Conservation (phyloP, 192 early-diverging fungal species). For the Backusella sp. region DNA sequence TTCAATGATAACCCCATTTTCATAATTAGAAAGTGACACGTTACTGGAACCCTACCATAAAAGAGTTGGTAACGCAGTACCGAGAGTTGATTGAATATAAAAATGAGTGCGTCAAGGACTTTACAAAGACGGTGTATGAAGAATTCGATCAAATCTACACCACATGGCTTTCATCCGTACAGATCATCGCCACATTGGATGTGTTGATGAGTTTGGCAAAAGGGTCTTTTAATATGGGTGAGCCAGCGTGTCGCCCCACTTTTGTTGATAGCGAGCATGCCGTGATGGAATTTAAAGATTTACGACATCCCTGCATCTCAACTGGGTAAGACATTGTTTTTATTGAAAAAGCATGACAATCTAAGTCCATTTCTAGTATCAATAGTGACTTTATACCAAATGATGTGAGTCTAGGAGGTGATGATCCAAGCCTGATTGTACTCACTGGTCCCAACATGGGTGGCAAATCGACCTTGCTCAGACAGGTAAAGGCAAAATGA, state of each 20-base stretch:
- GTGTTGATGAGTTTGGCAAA: constrained; percentile 75
- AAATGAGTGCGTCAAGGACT: constrained; percentile 70
- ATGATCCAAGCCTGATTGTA: constrained; percentile 72
- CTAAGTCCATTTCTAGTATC: background rate
- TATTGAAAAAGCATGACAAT: background rate
- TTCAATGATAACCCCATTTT: background rate
- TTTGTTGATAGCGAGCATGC: constrained; percentile 69
- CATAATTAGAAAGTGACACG: constrained; percentile 65
- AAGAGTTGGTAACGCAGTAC: constrained; percentile 63
- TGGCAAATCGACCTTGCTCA: constrained; percentile 95
- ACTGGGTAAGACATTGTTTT: constrained; percentile 43
- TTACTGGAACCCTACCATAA: constrained; percentile 77
- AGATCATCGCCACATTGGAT: constrained; percentile 83
- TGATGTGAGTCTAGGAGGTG: constrained; percentile 79
- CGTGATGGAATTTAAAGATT: constrained; percentile 78
- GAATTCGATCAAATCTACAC: constrained; percentile 83
- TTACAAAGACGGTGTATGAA: constrained; percentile 72
- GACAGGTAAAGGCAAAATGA: too few relatives aligned
- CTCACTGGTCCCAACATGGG: constrained; percentile 99
- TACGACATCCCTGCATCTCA: constrained; percentile 92
- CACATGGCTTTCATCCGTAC: constrained; percentile 67
- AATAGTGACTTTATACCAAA: constrained; percentile 91
- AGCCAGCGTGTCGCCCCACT: constrained; percentile 82
- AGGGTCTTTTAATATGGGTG: constrained; percentile 66
- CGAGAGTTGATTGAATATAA: constrained; percentile 83